Percentiles rank a stretch among this genome's conserved stretches.
Conservation (phyloP, 2,329 filamentous ascomycete species). For the Plectosphaerella plurivora region DNA sequence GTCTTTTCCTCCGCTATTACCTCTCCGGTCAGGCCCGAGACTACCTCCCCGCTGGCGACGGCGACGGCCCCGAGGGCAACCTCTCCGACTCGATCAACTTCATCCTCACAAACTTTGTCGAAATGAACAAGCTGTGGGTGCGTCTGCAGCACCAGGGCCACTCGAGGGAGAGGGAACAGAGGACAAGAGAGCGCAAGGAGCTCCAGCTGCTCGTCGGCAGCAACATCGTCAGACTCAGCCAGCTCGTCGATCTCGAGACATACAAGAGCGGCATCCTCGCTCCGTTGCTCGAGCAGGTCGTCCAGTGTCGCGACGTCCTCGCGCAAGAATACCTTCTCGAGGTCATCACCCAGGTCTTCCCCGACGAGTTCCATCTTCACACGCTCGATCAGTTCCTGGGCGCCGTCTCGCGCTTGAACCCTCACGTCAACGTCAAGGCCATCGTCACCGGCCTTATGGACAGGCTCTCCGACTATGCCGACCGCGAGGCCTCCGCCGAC, state of each 20-base stretch:
- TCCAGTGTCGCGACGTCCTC: conserved; percentile 93
- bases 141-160: conserved; percentile 95
- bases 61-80: conserved; percentile 92
- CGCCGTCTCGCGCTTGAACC: conserved; percentile 87
- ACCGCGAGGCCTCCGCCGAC: conserved; percentile 73
- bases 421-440: conserved; percentile 94
- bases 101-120: conserved; percentile 95
- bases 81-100: conserved; percentile 98
- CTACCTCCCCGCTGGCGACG: conserved; percentile 72
- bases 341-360: conserved; percentile 98
- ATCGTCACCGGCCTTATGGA: conserved; percentile 99
- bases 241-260: conserved; percentile 88
- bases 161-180: conserved; percentile 87
- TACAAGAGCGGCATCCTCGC: conserved; percentile 90
- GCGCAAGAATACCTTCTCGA: conserved; percentile 97
- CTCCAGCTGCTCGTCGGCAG: conserved; percentile 92
- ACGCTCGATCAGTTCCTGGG: conserved; percentile 93
- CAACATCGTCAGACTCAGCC: conserved; percentile 91
- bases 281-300: conserved; percentile 90
- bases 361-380: conserved; percentile 96
- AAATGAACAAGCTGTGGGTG: conserved; percentile 99
- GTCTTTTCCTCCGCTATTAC: conserved; percentile 93
- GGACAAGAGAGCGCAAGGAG: conserved; percentile 92
- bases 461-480: conserved; percentile 88
- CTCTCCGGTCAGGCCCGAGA: conserved; percentile 92